phyloP scores from a whole-genome alignment of 805 yeast genomes.

The Henningerozyma blattae region DNA sequence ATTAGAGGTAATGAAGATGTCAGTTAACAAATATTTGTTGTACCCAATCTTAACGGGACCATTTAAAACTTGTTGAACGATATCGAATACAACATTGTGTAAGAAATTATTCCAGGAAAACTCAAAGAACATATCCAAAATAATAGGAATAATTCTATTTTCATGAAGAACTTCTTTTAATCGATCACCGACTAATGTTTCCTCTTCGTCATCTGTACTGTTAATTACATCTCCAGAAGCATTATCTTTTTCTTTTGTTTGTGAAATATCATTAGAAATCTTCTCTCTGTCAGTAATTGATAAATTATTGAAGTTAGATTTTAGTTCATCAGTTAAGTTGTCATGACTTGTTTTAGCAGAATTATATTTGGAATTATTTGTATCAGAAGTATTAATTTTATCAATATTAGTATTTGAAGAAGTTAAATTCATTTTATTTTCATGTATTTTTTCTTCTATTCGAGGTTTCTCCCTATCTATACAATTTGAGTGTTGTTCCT shows the following conservation, averaged over 20 bases:
- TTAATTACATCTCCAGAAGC: no score
- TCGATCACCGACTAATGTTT: constrained; percentile 55
- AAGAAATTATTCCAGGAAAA: constrained; percentile 79
- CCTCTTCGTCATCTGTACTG: constrained; percentile 4
- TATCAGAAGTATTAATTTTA: neutral
- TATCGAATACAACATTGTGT: constrained; percentile 77
- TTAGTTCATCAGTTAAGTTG: constrained; percentile 2
- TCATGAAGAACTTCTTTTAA: constrained; percentile 60
- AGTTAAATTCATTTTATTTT: no score
- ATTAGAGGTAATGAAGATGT: constrained; percentile 45
- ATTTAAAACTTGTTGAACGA: constrained; percentile 70
- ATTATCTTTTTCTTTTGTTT: neutral
- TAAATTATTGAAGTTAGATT: no score
- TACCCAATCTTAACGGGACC: constrained; percentile 65
- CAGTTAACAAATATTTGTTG: constrained; percentile 49
- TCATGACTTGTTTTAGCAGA: constrained; percentile 1
- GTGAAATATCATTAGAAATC: neutral
- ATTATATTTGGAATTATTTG: no score
- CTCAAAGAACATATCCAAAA: constrained; percentile 54
- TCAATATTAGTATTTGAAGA: neutral
- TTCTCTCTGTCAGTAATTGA: neutral
- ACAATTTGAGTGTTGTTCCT: constrained; percentile 2
- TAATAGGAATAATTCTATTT: constrained; percentile 44
- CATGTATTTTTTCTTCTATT: neutral
- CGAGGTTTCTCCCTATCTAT: no score